These are phyloP conservation scores for Rutidosis leptorrhynchoides DNA, from an alignment of 129 eudicot genomes.

Conservation along the genomic window DNA sequence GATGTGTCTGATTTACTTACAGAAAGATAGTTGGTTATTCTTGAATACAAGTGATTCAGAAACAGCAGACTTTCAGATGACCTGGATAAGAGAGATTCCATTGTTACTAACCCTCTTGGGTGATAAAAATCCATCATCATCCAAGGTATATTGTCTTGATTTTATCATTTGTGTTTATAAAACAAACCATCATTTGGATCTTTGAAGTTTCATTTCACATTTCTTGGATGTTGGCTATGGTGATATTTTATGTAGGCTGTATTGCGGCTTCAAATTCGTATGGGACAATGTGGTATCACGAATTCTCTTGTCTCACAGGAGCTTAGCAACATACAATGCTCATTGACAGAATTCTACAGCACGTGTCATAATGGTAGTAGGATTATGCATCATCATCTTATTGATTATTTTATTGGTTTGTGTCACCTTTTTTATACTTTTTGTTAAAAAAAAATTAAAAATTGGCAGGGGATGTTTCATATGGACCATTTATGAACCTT, in stretches of 20 bases:
- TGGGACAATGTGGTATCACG: slow-evolving; percentile 56
- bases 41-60: slow-evolving; percentile 45
- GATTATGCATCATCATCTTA: background rate
- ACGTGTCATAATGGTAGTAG: slow-evolving; percentile 30
- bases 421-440: slow-evolving; percentile 15
- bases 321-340: slow-evolving; percentile 58
- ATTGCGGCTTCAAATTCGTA: slow-evolving; percentile 53
- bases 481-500: slow-evolving; percentile 79
- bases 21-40: slow-evolving; percentile 42
- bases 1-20: slow-evolving; percentile 24
- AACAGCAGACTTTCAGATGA: slow-evolving; percentile 41
- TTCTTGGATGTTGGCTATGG: slow-evolving; percentile 4
- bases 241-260: slow-evolving; percentile 58
- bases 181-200: slow-evolving; percentile 10
- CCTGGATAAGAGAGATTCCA: slow-evolving; percentile 75
- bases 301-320: slow-evolving; percentile 44
- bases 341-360: slow-evolving; percentile 50
- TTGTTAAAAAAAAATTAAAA: too few species aligned
- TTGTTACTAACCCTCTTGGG: slow-evolving; percentile 52
- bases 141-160: slow-evolving; percentile 43
- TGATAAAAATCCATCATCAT: slow-evolving; percentile 44
- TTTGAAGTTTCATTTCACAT: background rate
- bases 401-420: background rate
- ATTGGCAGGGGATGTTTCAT: slow-evolving; percentile 41
- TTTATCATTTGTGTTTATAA: background rate